phyloP scores from a whole-genome alignment of 495 filamentous ascomycete species.

The Aspergillus baeticus region DNA sequence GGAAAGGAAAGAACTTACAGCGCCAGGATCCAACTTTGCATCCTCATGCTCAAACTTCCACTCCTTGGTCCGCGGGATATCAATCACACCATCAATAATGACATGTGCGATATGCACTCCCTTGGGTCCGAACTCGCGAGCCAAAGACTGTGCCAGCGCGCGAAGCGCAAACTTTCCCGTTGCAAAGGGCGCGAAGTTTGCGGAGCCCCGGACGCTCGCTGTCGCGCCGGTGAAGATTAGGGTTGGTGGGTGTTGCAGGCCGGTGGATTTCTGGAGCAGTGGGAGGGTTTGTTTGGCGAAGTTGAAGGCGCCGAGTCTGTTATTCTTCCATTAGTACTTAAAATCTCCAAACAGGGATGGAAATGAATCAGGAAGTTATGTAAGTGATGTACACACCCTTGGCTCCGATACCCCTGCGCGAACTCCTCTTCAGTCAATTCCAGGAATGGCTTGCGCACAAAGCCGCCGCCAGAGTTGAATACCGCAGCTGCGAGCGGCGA shows the following conservation, averaged over 20 bases:
- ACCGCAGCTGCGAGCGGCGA: conserved; percentile 68
- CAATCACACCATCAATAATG: conserved; percentile 86
- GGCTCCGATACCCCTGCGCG: conserved; percentile 50
- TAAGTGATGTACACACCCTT: conserved; percentile 47
- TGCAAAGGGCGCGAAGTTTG: conserved; percentile 70
- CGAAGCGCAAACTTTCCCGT: conserved; percentile 78
- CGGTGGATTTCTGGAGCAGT: conserved; percentile 60
- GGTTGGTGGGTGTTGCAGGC: conserved; percentile 62
- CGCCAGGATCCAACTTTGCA: conserved; percentile 76
- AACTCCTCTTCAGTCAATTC: conserved; percentile 70
- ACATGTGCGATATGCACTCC: conserved; percentile 87
- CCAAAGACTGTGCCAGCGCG: conserved; percentile 74
- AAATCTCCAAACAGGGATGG: too few relatives aligned
- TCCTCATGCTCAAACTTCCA: conserved; percentile 61
- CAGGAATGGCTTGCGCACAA: conserved; percentile 77
- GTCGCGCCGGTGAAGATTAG: conserved; percentile 88
- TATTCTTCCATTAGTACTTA: background rate
- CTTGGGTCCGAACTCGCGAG: conserved; percentile 83
- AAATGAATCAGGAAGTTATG: too few relatives aligned
- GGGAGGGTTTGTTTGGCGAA: conserved; percentile 76
- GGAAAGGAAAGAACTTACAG: conserved; percentile 59
- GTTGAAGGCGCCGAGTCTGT: conserved; percentile 70
- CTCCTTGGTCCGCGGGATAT: conserved; percentile 69
- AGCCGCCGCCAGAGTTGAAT: conserved; percentile 75
- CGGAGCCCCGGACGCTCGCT: conserved; percentile 72